Base-by-base conservation (phyloP, 2,329 filamentous ascomycete genomes). In the Colletotrichum cordylinicola region DNA sequence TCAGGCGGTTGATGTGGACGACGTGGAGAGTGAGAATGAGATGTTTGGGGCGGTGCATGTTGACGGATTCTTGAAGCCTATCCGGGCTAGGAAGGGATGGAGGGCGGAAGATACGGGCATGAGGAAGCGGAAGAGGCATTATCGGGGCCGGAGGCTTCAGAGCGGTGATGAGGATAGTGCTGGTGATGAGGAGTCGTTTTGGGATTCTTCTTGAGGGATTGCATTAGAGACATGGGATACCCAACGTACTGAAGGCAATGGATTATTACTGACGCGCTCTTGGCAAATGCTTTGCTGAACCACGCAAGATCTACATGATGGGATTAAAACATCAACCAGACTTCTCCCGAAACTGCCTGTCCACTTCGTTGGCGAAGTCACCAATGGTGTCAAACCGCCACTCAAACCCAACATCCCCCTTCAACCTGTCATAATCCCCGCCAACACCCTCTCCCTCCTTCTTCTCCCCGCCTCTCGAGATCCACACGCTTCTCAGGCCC, bases 401-500 rank as follows among this genome's bases (percentile, higher is more conserved):
- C 62, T 88, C 87, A 83, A 84, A 91, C 24, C 81, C 81, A 77
- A 86, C 89, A 66, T 87, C 87, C 35, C 83, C 85, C 70, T 84
- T 84, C 81, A 83, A 85, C 43, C 87, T 78, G 29, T 85, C 85
- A 29, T 67, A 77, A 1, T 78, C 79, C 10, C 84, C 83, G 21
- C 90, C 74, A 7, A 76, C 66, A 12, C 70, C 74, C 21, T 74
- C 48, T 15, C 61, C 74, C 27, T 62, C 84, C 70, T 85, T 87
- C 77, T 92, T 92, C 90, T 86, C 86, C 0, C 85, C 89, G 1
- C 87, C 87, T 43, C 92, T 84, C 72, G 89, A 89, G 79, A 95
- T 94, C 93, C 93, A 95, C 21, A 89, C 90, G 72, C 89, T 92
- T 78, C 86, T 87, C 48, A 95, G 81, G 2, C 91, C 92, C 21